Percentiles rank a stretch among this genome's conserved stretches.
These are phyloP conservation scores for Podospora sp. DNA, from an alignment of 495 filamentous ascomycete genomes.

Conservation along the genomic window DNA sequence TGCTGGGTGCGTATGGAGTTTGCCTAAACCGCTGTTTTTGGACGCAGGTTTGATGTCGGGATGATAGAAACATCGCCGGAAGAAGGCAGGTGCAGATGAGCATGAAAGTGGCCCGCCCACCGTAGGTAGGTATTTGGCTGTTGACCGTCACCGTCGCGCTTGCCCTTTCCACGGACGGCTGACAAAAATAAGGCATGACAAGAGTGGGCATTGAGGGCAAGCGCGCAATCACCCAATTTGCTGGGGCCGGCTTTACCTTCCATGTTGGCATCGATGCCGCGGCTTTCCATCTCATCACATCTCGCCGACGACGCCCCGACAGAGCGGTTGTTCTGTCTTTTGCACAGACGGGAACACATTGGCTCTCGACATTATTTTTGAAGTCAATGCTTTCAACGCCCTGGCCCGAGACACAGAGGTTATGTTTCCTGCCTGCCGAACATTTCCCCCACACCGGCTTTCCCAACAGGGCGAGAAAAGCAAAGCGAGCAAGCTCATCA, in stretches of 20 bases:
- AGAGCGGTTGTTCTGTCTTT: not conserved
- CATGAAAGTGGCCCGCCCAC: not conserved
- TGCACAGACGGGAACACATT: not conserved
- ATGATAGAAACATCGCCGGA: not conserved
- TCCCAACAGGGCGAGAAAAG: not conserved
- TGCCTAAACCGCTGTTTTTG: not conserved
- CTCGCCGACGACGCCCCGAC: conserved; percentile 10
- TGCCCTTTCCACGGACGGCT: not conserved
- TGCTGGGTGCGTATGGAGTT: too few species aligned
- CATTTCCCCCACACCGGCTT: conserved; percentile 2
- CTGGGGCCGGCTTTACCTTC: not conserved
- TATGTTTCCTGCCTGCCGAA: conserved; percentile 4
- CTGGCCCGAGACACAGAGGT: not conserved
- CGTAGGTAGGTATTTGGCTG: not conserved
- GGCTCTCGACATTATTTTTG: conserved; percentile 3
- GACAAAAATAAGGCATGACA: not conserved
- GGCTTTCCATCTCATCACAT: not conserved
- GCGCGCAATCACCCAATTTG: conserved; percentile 10
- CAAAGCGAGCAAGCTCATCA: too few species aligned
- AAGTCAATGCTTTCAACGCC: conserved; percentile 12
- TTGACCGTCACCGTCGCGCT: not conserved
- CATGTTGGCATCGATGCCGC: not conserved
- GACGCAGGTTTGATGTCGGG: not conserved
- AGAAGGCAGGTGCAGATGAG: not conserved
- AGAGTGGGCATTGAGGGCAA: not conserved